These are phyloP conservation scores for Lentinula aciculospora DNA, from an alignment of 768 basidiomycete genomes.

Conservation along the genomic window DNA sequence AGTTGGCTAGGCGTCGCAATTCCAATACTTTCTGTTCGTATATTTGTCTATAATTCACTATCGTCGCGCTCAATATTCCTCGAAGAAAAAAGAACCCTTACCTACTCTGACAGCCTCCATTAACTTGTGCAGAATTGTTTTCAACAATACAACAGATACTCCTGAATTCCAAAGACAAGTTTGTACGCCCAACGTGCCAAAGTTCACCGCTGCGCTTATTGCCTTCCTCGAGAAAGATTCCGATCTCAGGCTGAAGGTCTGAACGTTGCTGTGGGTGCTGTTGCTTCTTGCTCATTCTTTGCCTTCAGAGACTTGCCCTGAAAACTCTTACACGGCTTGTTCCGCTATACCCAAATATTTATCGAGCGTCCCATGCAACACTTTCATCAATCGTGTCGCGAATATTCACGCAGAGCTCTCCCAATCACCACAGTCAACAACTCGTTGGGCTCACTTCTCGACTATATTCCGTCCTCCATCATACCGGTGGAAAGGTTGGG, in stretches of 20 bases:
- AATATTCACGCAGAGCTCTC: constrained; percentile 50
- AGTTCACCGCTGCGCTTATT: constrained; percentile 58
- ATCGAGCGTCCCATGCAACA: constrained; percentile 46
- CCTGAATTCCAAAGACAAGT: constrained; percentile 82
- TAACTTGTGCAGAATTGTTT: constrained; percentile 58
- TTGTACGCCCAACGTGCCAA: constrained; percentile 63
- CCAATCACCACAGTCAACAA: constrained; percentile 29
- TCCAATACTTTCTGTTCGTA: constrained; percentile 66
- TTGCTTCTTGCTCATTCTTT: not conserved
- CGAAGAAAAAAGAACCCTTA: constrained; percentile 62
- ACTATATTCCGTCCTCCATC: constrained; percentile 59
- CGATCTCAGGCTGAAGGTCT: constrained; percentile 53
- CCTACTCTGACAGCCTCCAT: constrained; percentile 59
- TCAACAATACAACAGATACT: constrained; percentile 52
- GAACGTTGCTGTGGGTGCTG: constrained; percentile 4
- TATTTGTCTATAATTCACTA: constrained; percentile 16
- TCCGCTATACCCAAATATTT: constrained; percentile 60
- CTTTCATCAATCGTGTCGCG: constrained; percentile 50
- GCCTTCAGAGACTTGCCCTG: constrained; percentile 35
- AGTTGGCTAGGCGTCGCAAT: constrained; percentile 65
- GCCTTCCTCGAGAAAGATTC: constrained; percentile 45
- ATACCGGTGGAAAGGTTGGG: constrained; percentile 77
- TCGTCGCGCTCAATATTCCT: constrained; percentile 18
- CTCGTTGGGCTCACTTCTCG: constrained; percentile 45
- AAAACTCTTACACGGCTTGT: constrained; percentile 52